Evolutionary conservation across 306 rosid species (phyloP), one percentile per base, ranked within the genome.

Genomic region (Lupinus albus): DNA sequence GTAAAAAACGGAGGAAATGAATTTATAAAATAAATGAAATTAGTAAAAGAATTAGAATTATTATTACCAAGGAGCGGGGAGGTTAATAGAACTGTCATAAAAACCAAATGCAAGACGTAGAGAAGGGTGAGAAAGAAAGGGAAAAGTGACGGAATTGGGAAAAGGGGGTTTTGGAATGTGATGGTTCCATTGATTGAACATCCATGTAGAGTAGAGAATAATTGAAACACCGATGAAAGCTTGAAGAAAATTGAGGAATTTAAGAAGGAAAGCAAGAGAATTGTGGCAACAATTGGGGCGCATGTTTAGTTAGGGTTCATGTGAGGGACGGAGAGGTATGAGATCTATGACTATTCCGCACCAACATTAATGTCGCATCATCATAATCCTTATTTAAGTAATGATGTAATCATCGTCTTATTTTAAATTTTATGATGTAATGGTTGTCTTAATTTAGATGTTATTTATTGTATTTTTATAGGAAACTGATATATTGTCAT

Each of bases 161-260:
- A 21, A 3, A 21, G 28, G 28, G 28, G 28, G 28, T 21, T 21
- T 21, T 21, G 28, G 28, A 8, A 72, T 16, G 65, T 36, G 88
- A 32, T 85, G 78, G 35, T 76, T 74, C 96, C 96, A 90, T 52
- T 87, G 96, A 64, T 90, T 79, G 59, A 90, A 79, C 89, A 93
- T 88, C 97, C 97, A 93, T 72, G 73, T 13, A 7, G 97, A 90
- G 76, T 90, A 90, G 70, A 93, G 70, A 3, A 93, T 11, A 71
- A 93, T 85, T 28, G 96, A 86, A 20, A 88, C 60, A 12, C 97
- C 96, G 35, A 86, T 71, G 78, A 93, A 93, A 58, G 94, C 91
- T 80, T 89, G 99, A 74, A 93, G 90, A 20, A 86, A 89, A 78
- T 84, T 88, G 9, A 89, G 80, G 72, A 82, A 79, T 66, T 90